These are phyloP conservation scores for Picea abies DNA, from an alignment of 83 land plant genomes.

Conservation along the genomic window DNA sequence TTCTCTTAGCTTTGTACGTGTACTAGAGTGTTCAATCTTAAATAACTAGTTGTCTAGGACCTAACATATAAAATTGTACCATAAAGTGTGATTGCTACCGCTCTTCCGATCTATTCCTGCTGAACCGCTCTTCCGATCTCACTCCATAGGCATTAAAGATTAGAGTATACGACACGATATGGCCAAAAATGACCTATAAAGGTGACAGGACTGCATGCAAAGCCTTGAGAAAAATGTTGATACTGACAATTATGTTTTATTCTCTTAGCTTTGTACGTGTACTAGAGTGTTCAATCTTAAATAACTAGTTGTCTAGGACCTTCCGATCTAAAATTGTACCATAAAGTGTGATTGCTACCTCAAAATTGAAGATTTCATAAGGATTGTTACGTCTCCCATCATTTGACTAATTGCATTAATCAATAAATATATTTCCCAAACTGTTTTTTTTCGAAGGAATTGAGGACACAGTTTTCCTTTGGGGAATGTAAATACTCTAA, in stretches of 20 bases:
- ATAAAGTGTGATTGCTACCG: background rate
- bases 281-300: background rate
- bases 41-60: background rate
- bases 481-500: conserved; percentile 1
- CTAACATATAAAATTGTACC: background rate
- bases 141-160: no score
- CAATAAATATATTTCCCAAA: background rate
- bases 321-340: background rate
- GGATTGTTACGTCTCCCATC: background rate
- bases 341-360: background rate
- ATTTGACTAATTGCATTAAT: background rate
- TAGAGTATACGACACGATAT: no score
- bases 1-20: no score
- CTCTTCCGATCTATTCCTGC: no score
- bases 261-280: background rate
- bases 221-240: no score
- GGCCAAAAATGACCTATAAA: no score
- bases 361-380: background rate
- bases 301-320: background rate
- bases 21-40: background rate
- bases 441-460: background rate
- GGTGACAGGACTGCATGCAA: no score
- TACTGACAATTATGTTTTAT: no score
- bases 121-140: no score
- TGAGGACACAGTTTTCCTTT: background rate